These are phyloP conservation scores for Claviceps lovelessii DNA, from an alignment of 2,329 filamentous ascomycete species.

Conservation along the genomic window DNA sequence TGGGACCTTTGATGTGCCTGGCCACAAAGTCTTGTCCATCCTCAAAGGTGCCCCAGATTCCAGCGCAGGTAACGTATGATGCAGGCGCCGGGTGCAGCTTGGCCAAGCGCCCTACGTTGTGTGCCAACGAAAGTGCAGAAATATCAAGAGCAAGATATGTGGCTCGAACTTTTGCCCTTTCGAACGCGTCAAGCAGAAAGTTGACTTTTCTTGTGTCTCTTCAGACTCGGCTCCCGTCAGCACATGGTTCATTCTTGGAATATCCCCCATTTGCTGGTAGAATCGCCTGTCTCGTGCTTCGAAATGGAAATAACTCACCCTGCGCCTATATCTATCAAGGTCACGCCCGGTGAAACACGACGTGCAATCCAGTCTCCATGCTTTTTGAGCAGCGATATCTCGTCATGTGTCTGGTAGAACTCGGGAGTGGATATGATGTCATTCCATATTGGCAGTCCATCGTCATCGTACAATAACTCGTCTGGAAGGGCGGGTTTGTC, in stretches of 20 bases:
- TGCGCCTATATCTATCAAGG: conserved; percentile 27
- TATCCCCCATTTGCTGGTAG: neutral
- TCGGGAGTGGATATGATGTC: conserved; percentile 25
- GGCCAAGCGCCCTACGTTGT: conserved; percentile 20
- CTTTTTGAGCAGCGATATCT: conserved; percentile 21
- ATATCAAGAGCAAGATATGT: conserved; percentile 28
- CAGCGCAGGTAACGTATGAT: conserved; percentile 20
- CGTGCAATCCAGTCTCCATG: conserved; percentile 22
- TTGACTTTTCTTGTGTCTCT: conserved; percentile 28
- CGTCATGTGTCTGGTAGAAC: conserved; percentile 28
- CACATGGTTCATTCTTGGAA: neutral
- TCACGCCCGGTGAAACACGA: conserved; percentile 16
- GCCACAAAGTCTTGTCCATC: conserved; percentile 19
- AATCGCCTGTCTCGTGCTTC: neutral
- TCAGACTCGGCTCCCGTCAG: neutral
- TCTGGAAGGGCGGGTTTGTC: conserved; percentile 22
- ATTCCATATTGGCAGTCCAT: conserved; percentile 26
- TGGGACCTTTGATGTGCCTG: conserved; percentile 15
- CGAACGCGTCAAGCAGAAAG: conserved; percentile 22
- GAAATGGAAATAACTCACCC: conserved; percentile 19
- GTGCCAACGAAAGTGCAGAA: conserved; percentile 20
- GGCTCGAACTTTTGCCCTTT: conserved; percentile 14
- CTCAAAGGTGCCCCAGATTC: conserved; percentile 27
- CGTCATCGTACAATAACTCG: conserved; percentile 26
- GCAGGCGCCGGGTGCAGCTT: conserved; percentile 13